Conservation (phyloP, 129 eudicot species). For the Flaveria ramosissima region DNA sequence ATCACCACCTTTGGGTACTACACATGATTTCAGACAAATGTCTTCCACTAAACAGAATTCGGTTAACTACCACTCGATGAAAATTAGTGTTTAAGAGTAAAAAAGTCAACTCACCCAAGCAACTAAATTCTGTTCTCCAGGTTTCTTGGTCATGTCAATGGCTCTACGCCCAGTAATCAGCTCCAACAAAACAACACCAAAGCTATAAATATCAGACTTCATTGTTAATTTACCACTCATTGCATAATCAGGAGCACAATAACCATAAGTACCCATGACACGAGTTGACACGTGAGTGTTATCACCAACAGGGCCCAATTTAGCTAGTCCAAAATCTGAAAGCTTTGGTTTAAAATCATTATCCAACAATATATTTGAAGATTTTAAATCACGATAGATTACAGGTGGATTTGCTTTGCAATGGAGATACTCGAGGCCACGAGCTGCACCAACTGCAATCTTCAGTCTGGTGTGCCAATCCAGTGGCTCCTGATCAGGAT, state of each 20-base stretch:
- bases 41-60: background rate
- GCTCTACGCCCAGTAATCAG: conserved; percentile 80
- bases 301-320: conserved; percentile 95
- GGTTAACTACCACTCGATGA: background rate
- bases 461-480: conserved; percentile 79
- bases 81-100: background rate
- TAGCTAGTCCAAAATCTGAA: conserved; percentile 93
- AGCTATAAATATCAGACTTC: conserved; percentile 92
- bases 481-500: conserved; percentile 54
- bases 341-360: conserved; percentile 69
- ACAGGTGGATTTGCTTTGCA: conserved; percentile 90
- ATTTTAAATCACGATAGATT: conserved; percentile 87
- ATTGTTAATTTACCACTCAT: conserved; percentile 77
- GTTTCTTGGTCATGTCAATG: conserved; percentile 52
- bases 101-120: conserved; percentile 63
- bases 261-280: conserved; percentile 96
- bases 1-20: background rate
- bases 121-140: conserved; percentile 74
- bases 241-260: conserved; percentile 94
- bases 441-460: conserved; percentile 89
- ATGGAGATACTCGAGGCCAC: conserved; percentile 88
- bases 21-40: background rate
- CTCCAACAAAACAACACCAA: conserved; percentile 86
- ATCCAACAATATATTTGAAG: conserved; percentile 87
- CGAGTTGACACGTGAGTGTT: conserved; percentile 95